Evolutionary conservation across 2,329 filamentous ascomycete species (phyloP), one percentile per base, ranked within the genome.

Genomic region (Colletotrichum eremochloae): DNA sequence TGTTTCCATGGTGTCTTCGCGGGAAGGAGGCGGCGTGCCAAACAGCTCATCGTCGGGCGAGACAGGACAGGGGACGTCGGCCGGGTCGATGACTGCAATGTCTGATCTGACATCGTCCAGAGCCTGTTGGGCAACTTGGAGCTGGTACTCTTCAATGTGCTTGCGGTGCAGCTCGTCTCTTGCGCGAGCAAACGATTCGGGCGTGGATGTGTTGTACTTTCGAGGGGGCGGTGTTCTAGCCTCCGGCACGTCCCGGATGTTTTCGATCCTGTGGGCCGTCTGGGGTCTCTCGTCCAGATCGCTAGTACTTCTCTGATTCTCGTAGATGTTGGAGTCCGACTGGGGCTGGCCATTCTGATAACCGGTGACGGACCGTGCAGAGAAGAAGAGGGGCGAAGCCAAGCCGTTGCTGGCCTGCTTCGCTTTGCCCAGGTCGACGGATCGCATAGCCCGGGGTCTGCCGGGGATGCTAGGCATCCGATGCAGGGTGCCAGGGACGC

Each of bases 401-500:
- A 83, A 71, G 5, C 78, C 75, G 48, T 74, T 75, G 40, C 78
- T 75, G 24, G 77, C 75, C 20, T 75, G 77, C 46, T 76, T 76
- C 15, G 76, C 74, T 57, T 77, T 79, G 40, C 78, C 79, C 4
- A 83, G 72, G 44, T 86, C 85, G 7, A 83, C 78, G 0, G 87
- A 87, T 42, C 83, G 81, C 60, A 86, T 82, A 20, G 87, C 83
- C 14, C 86, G 85, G 11, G 80, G 86, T 75, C 78, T 67, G 46
- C 58, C 75, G 73, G 63, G 73, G 42, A 48, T 38, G 46, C 58
- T 75, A 74, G 63, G 72, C 40, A 48, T 61, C 79, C 79, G 83
- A 76, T 85, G 90, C 75, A 85, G 86, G 79, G 79, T 90, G 69
- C 92, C 93, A 4, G 91, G 86, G 1, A 88, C 92, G 31, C 87